phyloP scores from a whole-genome alignment of 2,329 filamentous ascomycete species.

The Zasmidium citrigriseum region DNA sequence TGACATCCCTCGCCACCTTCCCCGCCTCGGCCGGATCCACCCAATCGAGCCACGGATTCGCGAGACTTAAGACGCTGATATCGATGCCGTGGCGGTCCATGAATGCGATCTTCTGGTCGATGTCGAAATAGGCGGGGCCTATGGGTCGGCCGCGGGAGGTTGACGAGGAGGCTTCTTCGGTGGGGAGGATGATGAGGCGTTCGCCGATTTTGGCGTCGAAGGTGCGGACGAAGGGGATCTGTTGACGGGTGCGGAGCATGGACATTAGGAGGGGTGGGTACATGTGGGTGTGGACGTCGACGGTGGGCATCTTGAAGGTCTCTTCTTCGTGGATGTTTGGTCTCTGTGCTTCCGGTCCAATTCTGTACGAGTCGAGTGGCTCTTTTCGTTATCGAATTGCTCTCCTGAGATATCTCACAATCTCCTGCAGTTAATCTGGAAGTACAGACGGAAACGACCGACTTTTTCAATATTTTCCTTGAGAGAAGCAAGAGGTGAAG shows the following conservation, averaged over 20 bases:
- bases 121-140: conserved; percentile 79
- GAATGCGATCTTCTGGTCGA: conserved; percentile 77
- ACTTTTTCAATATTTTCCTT: neutral
- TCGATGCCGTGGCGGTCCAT: conserved; percentile 84
- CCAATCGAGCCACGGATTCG: conserved; percentile 95
- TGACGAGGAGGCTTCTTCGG: conserved; percentile 30
- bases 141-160: conserved; percentile 74
- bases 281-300: conserved; percentile 65
- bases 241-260: conserved; percentile 56
- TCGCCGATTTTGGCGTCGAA: conserved; percentile 59
- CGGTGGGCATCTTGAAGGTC: conserved; percentile 39
- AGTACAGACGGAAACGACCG: too few species aligned
- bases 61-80: conserved; percentile 81
- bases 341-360: neutral
- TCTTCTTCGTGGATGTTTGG: neutral
- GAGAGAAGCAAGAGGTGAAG: neutral
- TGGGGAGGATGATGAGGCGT: conserved; percentile 52
- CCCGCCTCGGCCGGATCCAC: conserved; percentile 63
- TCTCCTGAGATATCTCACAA: too few species aligned
- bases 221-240: conserved; percentile 70
- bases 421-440: too few species aligned
- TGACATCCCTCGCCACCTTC: conserved; percentile 66
- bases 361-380: neutral
- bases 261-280: conserved; percentile 57
- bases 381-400: too few species aligned